These are phyloP conservation scores for Starmerella bombi DNA, from an alignment of 805 yeast species.

Conservation along the genomic window DNA sequence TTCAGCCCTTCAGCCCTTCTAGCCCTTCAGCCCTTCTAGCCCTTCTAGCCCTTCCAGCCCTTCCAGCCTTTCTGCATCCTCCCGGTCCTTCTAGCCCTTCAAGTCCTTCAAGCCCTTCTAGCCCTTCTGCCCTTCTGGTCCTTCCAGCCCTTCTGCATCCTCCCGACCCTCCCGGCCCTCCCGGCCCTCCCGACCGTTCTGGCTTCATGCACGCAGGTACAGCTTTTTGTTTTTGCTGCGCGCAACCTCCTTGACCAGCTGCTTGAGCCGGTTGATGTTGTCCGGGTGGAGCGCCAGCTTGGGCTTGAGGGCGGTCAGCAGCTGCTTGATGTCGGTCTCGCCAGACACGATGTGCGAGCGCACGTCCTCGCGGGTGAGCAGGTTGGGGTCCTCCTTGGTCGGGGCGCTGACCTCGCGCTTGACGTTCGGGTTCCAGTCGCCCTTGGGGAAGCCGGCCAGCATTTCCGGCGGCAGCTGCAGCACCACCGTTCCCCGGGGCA, in stretches of 20 bases:
- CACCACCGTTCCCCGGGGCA: constrained; percentile 42
- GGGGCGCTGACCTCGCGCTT: constrained; percentile 20
- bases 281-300: constrained; percentile 53
- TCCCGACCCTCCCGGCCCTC: too few relatives aligned
- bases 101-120: too few relatives aligned
- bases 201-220: constrained; percentile 10
- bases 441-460: constrained; percentile 54
- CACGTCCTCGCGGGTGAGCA: constrained; percentile 63
- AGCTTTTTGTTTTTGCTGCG: constrained; percentile 37
- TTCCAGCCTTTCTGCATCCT: too few relatives aligned
- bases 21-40: too few relatives aligned
- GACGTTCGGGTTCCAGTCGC: constrained; percentile 69
- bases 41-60: too few relatives aligned
- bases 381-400: constrained; percentile 25
- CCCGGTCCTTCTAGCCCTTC: too few relatives aligned
- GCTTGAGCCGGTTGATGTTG: constrained; percentile 48
- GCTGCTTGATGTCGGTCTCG: constrained; percentile 42
- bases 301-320: constrained; percentile 46
- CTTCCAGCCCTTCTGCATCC: too few relatives aligned
- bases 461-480: constrained; percentile 52
- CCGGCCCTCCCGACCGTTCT: too few relatives aligned
- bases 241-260: constrained; percentile 43
- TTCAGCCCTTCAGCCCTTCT: too few relatives aligned
- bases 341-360: constrained; percentile 41
- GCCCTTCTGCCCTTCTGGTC: too few relatives aligned